These are phyloP conservation scores for Microdochium paspali DNA, from an alignment of 2,329 filamentous ascomycete species.

Conservation along the genomic window DNA sequence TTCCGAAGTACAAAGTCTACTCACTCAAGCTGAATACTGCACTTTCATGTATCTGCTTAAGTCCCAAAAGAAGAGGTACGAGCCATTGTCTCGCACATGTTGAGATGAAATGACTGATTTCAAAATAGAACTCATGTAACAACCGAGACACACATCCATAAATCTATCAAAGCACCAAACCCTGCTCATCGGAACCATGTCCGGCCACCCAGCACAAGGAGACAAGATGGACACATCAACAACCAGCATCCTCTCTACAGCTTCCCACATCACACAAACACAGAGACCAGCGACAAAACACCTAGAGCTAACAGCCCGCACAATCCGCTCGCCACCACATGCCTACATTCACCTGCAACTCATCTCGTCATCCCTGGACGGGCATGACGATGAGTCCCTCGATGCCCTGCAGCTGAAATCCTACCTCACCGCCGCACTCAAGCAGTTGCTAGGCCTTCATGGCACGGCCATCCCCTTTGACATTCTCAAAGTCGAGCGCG, in stretches of 20 bases:
- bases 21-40: no score
- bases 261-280: constrained; percentile 4
- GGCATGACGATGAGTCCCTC: constrained; percentile 17
- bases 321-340: constrained; percentile 40
- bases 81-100: no score
- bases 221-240: constrained; percentile 17
- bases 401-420: constrained; percentile 55
- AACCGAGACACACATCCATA: background rate
- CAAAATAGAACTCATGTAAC: no score
- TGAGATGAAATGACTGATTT: no score
- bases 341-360: constrained; percentile 49
- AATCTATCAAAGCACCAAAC: background rate
- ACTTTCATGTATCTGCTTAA: no score
- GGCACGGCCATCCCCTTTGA: constrained; percentile 61
- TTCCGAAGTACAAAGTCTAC: no score
- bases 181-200: constrained; percentile 1
- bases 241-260: constrained; percentile 10
- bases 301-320: constrained; percentile 40
- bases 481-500: constrained; percentile 50
- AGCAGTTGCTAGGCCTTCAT: constrained; percentile 60
- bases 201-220: background rate
- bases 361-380: constrained; percentile 15
- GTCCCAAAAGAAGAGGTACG: no score
- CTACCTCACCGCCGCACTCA: constrained; percentile 54
- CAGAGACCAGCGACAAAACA: constrained; percentile 22